phyloP scores from a whole-genome alignment of 176 grass and related monocot species.

The Eleusine coracana region DNA sequence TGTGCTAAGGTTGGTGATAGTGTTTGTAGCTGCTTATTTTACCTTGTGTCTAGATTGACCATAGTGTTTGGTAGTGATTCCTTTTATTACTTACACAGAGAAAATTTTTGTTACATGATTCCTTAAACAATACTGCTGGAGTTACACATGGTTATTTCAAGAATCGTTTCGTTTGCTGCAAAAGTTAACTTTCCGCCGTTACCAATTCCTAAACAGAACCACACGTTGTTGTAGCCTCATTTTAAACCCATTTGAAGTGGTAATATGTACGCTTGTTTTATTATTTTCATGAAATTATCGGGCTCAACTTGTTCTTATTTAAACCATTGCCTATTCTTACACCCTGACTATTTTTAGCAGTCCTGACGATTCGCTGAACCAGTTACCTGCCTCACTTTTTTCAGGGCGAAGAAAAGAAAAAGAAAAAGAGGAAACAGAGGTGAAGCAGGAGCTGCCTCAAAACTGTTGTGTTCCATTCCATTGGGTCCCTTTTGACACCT shows the following conservation, averaged over 20 bases:
- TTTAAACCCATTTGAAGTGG: not conserved
- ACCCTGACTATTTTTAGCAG: slow-evolving; percentile 34
- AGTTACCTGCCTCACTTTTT: slow-evolving; percentile 22
- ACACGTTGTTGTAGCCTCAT: not conserved
- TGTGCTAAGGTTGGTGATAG: slow-evolving; percentile 8
- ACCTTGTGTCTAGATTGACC: not conserved
- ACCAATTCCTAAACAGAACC: not conserved
- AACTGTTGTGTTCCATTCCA: not conserved
- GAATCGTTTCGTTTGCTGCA: not conserved
- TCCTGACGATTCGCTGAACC: not conserved
- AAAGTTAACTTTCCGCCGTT: not conserved
- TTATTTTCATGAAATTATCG: not conserved
- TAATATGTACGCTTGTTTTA: not conserved
- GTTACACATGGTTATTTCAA: not conserved
- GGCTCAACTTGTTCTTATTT: slow-evolving; percentile 37
- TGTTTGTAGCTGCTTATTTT: not conserved
- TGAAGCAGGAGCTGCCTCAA: slow-evolving; percentile 4
- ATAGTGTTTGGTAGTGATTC: slow-evolving; percentile 20
- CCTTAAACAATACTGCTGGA: not conserved
- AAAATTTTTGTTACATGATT: slow-evolving; percentile 7
- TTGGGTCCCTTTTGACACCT: not conserved
- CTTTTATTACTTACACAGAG: not conserved
- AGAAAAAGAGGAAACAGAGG: not conserved
- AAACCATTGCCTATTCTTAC: slow-evolving; percentile 26
- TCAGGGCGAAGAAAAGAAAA: not conserved